Base-by-base conservation (phyloP, 2,329 filamentous ascomycete genomes). In the Septoria petroselini region DNA sequence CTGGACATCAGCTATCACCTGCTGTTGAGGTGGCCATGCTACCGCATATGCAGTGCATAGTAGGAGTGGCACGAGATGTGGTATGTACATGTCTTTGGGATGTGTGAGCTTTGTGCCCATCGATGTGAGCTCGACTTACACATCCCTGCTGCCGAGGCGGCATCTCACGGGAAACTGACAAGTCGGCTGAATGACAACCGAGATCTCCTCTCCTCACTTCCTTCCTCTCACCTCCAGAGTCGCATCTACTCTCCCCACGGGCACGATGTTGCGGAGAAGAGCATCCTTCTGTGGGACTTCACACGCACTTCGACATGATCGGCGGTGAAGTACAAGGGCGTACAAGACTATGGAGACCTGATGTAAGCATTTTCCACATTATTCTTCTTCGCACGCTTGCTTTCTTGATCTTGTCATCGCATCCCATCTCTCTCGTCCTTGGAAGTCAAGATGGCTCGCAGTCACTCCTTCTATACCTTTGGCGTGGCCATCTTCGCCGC, bases 401-500 rank as follows among this genome's bases (percentile, higher is more conserved):
- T n/a, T n/a, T n/a, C n/a, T 19, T 15, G 23, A 27, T 25, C 18
- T 37, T 21, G 17, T 7, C 37, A 19, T 18, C 30, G 19, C 3
- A 12, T 18, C 15, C 14, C 19, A 18, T 14, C n/a, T 11, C 25
- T 4, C 7, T 44, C 8, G 4, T 15, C 23, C 23, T 27, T 27
- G 23, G 25, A 3, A 11, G 33, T 23, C 44, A 33, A 14, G 19
- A 52, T 52, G 49, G 37, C 42, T 18, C 42, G 46, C 39, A 33
- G 45, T n/a, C 19, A 50, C 39, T 35, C 31, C 29, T 70, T 66
- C 69, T 78, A 79, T 60, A 73, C 75, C 2, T 65, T 79, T 23
- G 73, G 74, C 4, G 66, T 81, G 50, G 77, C 76, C 40, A 61
- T 79, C 30, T 81, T 81, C 62, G 78, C 78, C 30, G 77, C 77